These are phyloP conservation scores for Aureobasidium zeae DNA, from an alignment of 2,329 filamentous ascomycete species.

Conservation along the genomic window DNA sequence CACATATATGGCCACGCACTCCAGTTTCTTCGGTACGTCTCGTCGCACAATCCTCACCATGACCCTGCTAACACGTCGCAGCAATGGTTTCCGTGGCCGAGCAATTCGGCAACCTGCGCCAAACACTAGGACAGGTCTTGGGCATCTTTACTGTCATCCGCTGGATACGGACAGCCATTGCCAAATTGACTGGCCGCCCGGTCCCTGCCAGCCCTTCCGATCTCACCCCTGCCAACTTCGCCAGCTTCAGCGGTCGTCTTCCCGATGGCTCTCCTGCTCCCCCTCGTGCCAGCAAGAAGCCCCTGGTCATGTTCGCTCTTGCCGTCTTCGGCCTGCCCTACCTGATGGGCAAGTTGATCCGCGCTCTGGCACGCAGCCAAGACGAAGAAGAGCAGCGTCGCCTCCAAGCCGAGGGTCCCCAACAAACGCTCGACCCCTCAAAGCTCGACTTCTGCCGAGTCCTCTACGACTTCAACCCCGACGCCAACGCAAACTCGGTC, in stretches of 20 bases:
- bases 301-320: slow-evolving; percentile 88
- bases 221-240: slow-evolving; percentile 84
- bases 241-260: slow-evolving; percentile 56
- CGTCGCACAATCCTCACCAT: neutral
- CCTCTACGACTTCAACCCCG: slow-evolving; percentile 86
- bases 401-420: slow-evolving; percentile 39
- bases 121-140: slow-evolving; percentile 84
- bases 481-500: slow-evolving; percentile 43
- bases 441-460: slow-evolving; percentile 96
- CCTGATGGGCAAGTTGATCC: slow-evolving; percentile 93
- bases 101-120: slow-evolving; percentile 86
- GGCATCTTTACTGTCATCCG: slow-evolving; percentile 94
- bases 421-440: slow-evolving; percentile 62
- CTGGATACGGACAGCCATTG: slow-evolving; percentile 85
- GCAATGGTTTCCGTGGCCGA: slow-evolving; percentile 98
- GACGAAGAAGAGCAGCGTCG: slow-evolving; percentile 68
- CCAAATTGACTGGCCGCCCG: slow-evolving; percentile 85
- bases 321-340: slow-evolving; percentile 94
- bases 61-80: slow-evolving; percentile 29
- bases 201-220: slow-evolving; percentile 78
- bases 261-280: slow-evolving; percentile 59
- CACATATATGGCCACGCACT: slow-evolving; percentile 99
- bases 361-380: slow-evolving; percentile 68
- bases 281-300: slow-evolving; percentile 79
- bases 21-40: slow-evolving; percentile 83